phyloP scores from a whole-genome alignment of 177 flowering plant genomes.

The Vitis hybrid region DNA sequence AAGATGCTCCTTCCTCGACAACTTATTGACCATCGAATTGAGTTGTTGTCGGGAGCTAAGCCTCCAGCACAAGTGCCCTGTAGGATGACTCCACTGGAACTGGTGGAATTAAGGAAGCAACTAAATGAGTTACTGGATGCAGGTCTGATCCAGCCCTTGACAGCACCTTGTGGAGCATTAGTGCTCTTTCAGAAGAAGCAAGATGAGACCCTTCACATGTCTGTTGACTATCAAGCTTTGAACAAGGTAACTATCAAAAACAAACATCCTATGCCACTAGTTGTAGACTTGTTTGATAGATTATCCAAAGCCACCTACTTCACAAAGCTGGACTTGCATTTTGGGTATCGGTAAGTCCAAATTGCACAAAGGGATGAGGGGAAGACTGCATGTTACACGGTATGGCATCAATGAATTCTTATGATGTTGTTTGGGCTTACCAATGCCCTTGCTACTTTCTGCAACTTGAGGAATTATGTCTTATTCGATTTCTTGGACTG shows the following conservation, averaged over 20 bases:
- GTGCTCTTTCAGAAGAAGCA: too few relatives aligned
- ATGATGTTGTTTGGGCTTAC: slow-evolving; percentile 1
- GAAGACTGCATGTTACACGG: background rate
- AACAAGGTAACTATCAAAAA: slow-evolving; percentile 1
- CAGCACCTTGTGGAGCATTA: too few relatives aligned
- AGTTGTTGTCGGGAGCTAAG: background rate
- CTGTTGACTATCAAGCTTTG: background rate
- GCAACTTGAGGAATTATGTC: too few relatives aligned
- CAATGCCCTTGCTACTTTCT: background rate
- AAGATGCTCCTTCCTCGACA: too few relatives aligned
- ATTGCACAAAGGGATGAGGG: background rate
- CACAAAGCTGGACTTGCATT: slow-evolving; percentile 1
- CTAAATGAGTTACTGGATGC: too few relatives aligned
- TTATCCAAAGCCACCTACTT: background rate
- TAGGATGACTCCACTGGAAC: too few relatives aligned
- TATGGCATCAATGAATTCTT: background rate
- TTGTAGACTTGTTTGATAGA: slow-evolving; percentile 1
- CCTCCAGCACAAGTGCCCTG: background rate
- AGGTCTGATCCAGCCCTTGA: too few relatives aligned
- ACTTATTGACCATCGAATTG: background rate
- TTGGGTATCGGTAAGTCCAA: background rate
- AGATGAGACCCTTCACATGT: background rate
- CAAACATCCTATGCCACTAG: background rate
- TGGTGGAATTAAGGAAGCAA: too few relatives aligned
- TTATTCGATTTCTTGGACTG: too few relatives aligned